Evolutionary conservation across 495 filamentous ascomycete genomes (phyloP), one percentile per base, ranked within the genome.

Genomic region (Evansstolkia leycettana): DNA sequence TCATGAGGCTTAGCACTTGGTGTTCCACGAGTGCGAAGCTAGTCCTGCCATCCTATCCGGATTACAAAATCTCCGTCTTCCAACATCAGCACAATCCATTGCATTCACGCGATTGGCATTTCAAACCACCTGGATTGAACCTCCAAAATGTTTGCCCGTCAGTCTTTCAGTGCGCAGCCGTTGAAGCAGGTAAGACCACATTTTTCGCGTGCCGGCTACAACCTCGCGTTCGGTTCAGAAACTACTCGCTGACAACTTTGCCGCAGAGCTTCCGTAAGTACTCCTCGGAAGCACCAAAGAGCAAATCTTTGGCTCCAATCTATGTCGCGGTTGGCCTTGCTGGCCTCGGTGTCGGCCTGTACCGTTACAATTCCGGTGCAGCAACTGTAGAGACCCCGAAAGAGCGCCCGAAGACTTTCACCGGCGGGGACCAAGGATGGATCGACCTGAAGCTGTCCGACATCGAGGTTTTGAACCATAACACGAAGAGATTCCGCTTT

Each of bases 401-500:
- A 46, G 51, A 64, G 17, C 54, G 58, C 23, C 43, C 53, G 20
- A 65, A 61, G 50, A 55, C 81, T 20, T 83, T 98, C 57, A 80
- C 67, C 12, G 92, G 89, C 38, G 84, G 87, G 28, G 82, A 88
- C 32, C 77, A 90, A 59, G 88, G 85, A 47, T 93, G 82, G 59
- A 57, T 94, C 28, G 72, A 74, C 41, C 73, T 93, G 43, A 75
- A 79, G 65, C 70, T 98, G 29, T 75, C 84, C 28, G 72, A 76
- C n/a, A 70, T 84, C 43, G 80, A 85, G 61, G 48, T 55, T 10
- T 55, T 94, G 60, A 93, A 80, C 63, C 77, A 82, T 65, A 94
- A 94, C 69, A 87, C 85, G 38, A 94, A 94, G 78, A 70, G 65
- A 30, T 64, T 94, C 50, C 77, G 82, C 46, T 94, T 94, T 62